Base-by-base conservation (phyloP, 1,284 basidiomycete genomes). In the Puccinia sorghi region DNA sequence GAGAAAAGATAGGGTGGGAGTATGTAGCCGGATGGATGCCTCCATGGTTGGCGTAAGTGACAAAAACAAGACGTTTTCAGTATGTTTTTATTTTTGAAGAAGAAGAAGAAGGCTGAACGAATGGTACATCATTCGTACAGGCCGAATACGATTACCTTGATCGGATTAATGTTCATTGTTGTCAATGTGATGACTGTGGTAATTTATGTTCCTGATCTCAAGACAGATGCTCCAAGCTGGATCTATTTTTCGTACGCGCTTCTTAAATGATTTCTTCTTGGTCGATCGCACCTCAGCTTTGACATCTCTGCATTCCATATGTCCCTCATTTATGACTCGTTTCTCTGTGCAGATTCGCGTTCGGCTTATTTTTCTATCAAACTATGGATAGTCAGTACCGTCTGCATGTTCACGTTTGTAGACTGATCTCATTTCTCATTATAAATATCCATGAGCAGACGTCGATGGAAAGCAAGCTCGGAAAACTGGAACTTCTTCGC, bases 401-500 rank as follows among this genome's bases (percentile, higher is more conserved):
- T 32, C 27, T n/a, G 12, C 12, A 17, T 11, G 15, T 15, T 12
- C 37, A 20, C 32, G 5, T 41, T 3, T 72, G 17, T 52, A 3
- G 12, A 69, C 48, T 41, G 52, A 43, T 57, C 41, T 56, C 22
- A 27, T 57, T 43, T 72, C 32, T 32, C 12, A 11, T 41, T 48
- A 46, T 37, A 15, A 20, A 9, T n/a, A n/a, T 37, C 48, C 5
- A 4, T n/a, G 52, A 59, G 25, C 74, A 77, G 74, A 77, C 70
- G 74, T 77, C 32, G 74, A 77, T 66, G 74, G 74, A 25, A 77
- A 77, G 43, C 74, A 77, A 56, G 74, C 74, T 17, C 50, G 74
- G 27, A 77, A 77, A 69, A 77, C 74, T 57, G 64, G 63, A 43
- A 69, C 74, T 27, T 77, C 74, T 41, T 77, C 74, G 5, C 74